Evolutionary conservation across 371 early-diverging fungal species (phyloP).

Genomic region (Mucor velutinosus): DNA sequence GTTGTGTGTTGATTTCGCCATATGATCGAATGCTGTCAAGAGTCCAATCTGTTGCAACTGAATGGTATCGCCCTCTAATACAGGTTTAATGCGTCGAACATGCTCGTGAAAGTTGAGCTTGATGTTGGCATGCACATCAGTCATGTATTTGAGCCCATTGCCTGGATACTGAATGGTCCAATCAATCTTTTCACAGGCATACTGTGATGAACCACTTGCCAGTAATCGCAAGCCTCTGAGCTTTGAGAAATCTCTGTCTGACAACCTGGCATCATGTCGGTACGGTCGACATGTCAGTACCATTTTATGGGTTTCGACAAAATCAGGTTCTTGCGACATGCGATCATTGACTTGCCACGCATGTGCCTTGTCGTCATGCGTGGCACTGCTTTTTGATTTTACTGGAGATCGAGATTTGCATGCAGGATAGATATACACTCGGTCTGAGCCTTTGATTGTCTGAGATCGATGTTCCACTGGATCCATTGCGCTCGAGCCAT

Average conservation of each 20-base stretch:
- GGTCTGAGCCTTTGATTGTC: conserved; percentile 28
- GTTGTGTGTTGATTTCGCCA: neutral
- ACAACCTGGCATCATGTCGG: neutral
- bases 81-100: conserved; percentile 31
- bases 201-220: neutral
- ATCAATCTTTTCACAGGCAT: neutral
- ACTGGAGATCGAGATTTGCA: conserved; percentile 15
- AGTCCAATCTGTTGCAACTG: conserved; percentile 37
- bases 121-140: conserved; percentile 12
- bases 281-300: conserved; percentile 16
- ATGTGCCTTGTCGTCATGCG: conserved; percentile 1
- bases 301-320: conserved; percentile 19
- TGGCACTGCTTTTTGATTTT: neutral
- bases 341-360: conserved; percentile 9
- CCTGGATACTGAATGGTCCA: conserved; percentile 67
- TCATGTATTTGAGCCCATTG: conserved; percentile 45
- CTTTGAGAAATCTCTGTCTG: conserved; percentile 7
- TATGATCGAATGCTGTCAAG: conserved; percentile 17
- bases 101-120: conserved; percentile 40
- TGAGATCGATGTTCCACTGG: neutral
- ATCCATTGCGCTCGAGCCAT: neutral
- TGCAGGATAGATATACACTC: conserved; percentile 38
- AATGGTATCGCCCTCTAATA: conserved; percentile 34
- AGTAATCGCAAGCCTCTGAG: conserved; percentile 6
- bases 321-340: neutral